Evolutionary conservation across 768 basidiomycete species (phyloP), one percentile per base, ranked within the genome.

Genomic region (Clitopilus passeckerianus): DNA sequence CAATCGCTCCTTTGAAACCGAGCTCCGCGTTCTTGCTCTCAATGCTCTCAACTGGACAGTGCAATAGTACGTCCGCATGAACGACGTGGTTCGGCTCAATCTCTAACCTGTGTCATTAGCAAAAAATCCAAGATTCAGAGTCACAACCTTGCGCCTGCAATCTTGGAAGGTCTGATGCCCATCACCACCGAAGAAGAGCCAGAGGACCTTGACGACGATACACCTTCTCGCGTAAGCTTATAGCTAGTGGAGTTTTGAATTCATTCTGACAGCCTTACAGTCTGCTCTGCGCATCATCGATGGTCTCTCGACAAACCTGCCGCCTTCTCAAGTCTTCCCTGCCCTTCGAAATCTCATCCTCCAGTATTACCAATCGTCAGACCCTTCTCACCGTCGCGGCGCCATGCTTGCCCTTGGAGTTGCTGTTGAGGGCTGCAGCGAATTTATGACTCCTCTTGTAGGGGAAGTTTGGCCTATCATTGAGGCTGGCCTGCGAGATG

Each of bases 41-140:
- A 98, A 98, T 67, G 90, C 92, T 6, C 84, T 99, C 8, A 91
- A 93, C 68, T 98, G 95, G 95, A 93, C 95, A 7, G 89, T 98
- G 57, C 90, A 95, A 80, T 98, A 98, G 94, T 88, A 67, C 66
- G 89, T 75, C 6, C 9, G 0, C 3, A 18, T 30, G 12, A 50
- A 34, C 14, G 30, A 12, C 37, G 34, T 9, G 6, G n/a, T 18
- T 24, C 18, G 18, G n/a, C 44, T 18, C 56, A 58, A 22, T 41
- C 54, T 44, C 56, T 65, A 66, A 60, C 53, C 14, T 41, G 59
- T 64, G 2, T 66, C 27, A 30, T 30, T 7, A 95, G 93, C 79
- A 99, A 98, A 86, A 98, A 98, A 77, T 88, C 89, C 54, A 97
- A 95, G 74, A 84, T 99, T 35, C 94, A 97, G 74, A 83, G 83